Conservation (phyloP, 2,329 filamentous ascomycete species). For the Calonectria pauciramosa region DNA sequence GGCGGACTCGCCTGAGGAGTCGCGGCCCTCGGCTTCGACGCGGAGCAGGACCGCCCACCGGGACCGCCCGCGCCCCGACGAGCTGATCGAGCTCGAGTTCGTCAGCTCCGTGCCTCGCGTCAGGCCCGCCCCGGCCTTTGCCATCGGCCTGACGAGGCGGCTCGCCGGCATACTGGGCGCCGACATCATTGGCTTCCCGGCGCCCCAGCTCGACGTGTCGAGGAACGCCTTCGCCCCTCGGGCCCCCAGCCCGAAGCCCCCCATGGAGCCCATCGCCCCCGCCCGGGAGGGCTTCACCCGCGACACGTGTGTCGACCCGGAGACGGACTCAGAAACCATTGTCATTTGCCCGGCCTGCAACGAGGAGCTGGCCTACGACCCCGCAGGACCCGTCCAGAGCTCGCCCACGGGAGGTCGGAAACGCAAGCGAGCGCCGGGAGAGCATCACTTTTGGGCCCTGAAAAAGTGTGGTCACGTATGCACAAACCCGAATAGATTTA, state of each 20-base stretch:
- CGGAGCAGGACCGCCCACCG: conserved; percentile 25
- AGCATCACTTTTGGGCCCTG: conserved; percentile 92
- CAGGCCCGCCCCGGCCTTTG: conserved; percentile 30
- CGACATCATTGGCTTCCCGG: conserved; percentile 39
- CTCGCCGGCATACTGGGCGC: conserved; percentile 44
- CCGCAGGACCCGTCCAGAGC: conserved; percentile 52
- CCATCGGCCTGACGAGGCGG: conserved; percentile 42
- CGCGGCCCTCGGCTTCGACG: conserved; percentile 40
- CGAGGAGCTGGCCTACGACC: conserved; percentile 84
- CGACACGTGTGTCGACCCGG: conserved; percentile 62
- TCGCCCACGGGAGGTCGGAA: conserved; percentile 48
- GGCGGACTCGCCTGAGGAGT: conserved; percentile 57
- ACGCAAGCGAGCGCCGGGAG: conserved; percentile 66
- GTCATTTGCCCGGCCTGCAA: conserved; percentile 90
- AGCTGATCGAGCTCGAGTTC: conserved; percentile 43
- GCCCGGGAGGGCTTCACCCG: conserved; percentile 85
- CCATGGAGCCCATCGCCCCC: conserved; percentile 73
- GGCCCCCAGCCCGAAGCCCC: conserved; percentile 57
- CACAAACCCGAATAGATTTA: conserved; percentile 10
- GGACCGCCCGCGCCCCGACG: conserved; percentile 37
- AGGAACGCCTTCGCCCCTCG: conserved; percentile 50
- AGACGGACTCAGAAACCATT: conserved; percentile 73
- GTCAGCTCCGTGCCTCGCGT: conserved; percentile 31
- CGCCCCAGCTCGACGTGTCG: conserved; percentile 42
- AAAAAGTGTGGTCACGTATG: conserved; percentile 93